A percentile compares a stretch with the other conserved stretches of the same genome.
Conservation (phyloP, 805 yeast genomes). For the Wickerhamiella alocasiicola region DNA sequence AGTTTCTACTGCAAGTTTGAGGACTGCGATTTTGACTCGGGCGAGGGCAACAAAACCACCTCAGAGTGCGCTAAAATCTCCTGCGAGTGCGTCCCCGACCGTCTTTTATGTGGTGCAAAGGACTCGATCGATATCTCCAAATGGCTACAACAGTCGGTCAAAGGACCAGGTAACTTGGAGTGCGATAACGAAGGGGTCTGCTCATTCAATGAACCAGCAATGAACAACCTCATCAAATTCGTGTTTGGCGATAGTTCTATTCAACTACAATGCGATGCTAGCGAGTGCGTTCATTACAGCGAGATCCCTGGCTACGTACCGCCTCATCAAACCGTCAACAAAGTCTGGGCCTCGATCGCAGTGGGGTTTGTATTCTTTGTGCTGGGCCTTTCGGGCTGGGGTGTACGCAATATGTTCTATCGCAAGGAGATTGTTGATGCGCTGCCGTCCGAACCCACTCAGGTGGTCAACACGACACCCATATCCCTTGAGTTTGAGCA, state of each 20-base stretch:
- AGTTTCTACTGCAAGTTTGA: conserved; percentile 79
- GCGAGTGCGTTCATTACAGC: conserved; percentile 86
- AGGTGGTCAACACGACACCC: conserved; percentile 31
- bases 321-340: conserved; percentile 37
- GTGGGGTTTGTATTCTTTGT: conserved; percentile 18
- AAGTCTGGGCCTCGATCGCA: conserved; percentile 17
- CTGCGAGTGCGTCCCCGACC: conserved; percentile 86
- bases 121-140: conserved; percentile 94
- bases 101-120: conserved; percentile 85
- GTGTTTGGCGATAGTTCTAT: conserved; percentile 95
- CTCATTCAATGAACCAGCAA: conserved; percentile 82
- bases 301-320: conserved; percentile 81
- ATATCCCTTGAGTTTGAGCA: conserved; percentile 66
- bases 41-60: conserved; percentile 51
- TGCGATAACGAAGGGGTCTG: conserved; percentile 61
- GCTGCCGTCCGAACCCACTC: conserved; percentile 9
- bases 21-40: conserved; percentile 59
- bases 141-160: conserved; percentile 75
- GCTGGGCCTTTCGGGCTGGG: conserved; percentile 12
- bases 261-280: conserved; percentile 64
- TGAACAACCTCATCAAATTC: conserved; percentile 80
- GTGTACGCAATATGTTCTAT: conserved; percentile 8
- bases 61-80: conserved; percentile 65
- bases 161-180: conserved; percentile 84
- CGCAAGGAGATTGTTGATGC: conserved; percentile 5